A percentile compares a stretch with the other conserved stretches of the same genome.
phyloP scores from a whole-genome alignment of 2,329 filamentous ascomycete species.

The Fusarium kyushuense region DNA sequence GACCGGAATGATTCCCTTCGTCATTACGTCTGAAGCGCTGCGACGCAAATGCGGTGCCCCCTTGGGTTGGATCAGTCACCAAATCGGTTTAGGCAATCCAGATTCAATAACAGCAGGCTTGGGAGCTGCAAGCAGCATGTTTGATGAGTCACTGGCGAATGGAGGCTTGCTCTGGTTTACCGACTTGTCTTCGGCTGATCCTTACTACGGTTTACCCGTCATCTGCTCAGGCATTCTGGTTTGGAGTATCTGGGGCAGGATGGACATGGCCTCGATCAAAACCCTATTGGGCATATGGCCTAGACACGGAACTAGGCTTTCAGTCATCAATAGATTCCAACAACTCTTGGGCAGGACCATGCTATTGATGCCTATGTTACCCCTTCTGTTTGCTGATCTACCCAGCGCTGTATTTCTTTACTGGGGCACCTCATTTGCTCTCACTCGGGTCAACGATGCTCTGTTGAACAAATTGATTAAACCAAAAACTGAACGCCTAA shows the following conservation, averaged over 20 bases:
- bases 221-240: slow-evolving; percentile 51
- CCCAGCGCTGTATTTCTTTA: slow-evolving; percentile 58
- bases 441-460: slow-evolving; percentile 52
- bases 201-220: slow-evolving; percentile 62
- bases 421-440: slow-evolving; percentile 54
- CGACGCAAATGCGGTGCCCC: slow-evolving; percentile 59
- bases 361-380: slow-evolving; percentile 52
- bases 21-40: slow-evolving; percentile 63
- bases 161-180: slow-evolving; percentile 69
- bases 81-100: slow-evolving; percentile 47
- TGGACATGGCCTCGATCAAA: slow-evolving; percentile 48
- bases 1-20: slow-evolving; percentile 61
- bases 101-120: slow-evolving; percentile 41
- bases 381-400: slow-evolving; percentile 52
- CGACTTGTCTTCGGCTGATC: slow-evolving; percentile 65
- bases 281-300: slow-evolving; percentile 43
- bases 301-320: slow-evolving; percentile 18
- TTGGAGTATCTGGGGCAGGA: slow-evolving; percentile 47
- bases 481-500: slow-evolving; percentile 33
- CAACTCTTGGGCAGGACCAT: slow-evolving; percentile 49
- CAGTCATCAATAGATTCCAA: slow-evolving; percentile 41
- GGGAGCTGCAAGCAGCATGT: slow-evolving; percentile 44
- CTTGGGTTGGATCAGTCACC: slow-evolving; percentile 49
- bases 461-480: slow-evolving; percentile 47
- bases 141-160: slow-evolving; percentile 58